Base-by-base conservation (phyloP, 345 rosid species). In the Eucalyptus tenuipes region DNA sequence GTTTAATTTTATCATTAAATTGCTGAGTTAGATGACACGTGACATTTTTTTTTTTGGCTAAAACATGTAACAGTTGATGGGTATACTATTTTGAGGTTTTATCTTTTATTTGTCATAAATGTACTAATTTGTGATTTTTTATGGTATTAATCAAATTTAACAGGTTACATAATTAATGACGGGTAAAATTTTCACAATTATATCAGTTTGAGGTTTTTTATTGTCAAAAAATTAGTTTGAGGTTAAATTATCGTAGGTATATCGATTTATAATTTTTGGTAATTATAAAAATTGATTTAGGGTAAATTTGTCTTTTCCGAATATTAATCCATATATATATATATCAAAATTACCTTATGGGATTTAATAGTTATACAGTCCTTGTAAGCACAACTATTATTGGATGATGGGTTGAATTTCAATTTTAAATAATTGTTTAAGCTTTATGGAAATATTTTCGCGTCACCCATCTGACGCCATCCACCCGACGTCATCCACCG, bases 221-320 rank as follows among this genome's bases (percentile, higher is more conserved):
- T 52, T 52, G 2, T 18, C 0, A 0, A 52, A 18, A 52, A 52
- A 52, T 52, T 52, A 52, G 25, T 52, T 52, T 52, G 0, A 0
- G 2, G 0, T 18, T 18, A 52, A 52, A 52, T 52, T 52, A 10
- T 52, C 25, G 7, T 18, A 20, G 1, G 0, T 52, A 52, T 52
- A 18, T 0, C 0, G 0, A 52, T 52, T 52, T 52, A 52, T 0
- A 0, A 52, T 52, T 52, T 18, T 52, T 52, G 0, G 5, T 52
- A 52, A 18, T 3, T 52, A 7, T 18, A 52, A 7, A 0, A 52
- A 52, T 18, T 52, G 24, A 52, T 52, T 18, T 0, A 8, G 0
- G 2, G 0, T 52, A 52, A 49, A 52, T 52, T 0, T 52, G 0
- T 52, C 3, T 17, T 50, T 49, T 49, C 16, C 2, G 3, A 15